Evolutionary conservation across 1,284 basidiomycete species (phyloP), one percentile per base, ranked within the genome.

Genomic region (Ustilago shanxiensis): DNA sequence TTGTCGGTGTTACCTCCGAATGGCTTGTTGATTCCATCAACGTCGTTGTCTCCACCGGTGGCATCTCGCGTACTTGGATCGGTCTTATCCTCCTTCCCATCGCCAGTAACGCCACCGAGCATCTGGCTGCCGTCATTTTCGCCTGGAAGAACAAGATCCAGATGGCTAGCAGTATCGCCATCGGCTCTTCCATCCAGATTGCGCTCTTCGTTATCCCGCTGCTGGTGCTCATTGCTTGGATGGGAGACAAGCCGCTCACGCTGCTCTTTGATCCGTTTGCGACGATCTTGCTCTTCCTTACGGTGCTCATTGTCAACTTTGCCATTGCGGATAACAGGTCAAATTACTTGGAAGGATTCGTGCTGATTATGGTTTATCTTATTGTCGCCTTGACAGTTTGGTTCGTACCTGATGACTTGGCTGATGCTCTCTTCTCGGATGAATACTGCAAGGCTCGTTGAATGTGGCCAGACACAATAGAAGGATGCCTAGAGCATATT

Each of bases 81-180:
- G 81, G 81, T 53, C 54, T 83, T 2, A 77, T 83, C 44, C 60
- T 82, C 7, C 61, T 83, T 16, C 81, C 79, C 7, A 80, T 81
- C 41, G 81, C 79, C 0, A 62, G 60, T 51, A 81, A 82, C 41
- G 78, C 78, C 4, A 81, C 81, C 18, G 81, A 83, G 60, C 81
- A 83, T 57, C 41, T 75, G 47, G 77, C 80, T 2, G 81, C 81
- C 28, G 80, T 83, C 35, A 77, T 74, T 24, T 78, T 77, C 49
- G 74, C 81, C 10, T 73, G 71, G 69, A 80, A 81, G 71, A 79
- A 82, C 75, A 81, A 81, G 58, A 78, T 83, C 54, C 79, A 83
- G 50, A 69, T 83, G 51, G 73, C 79, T 1, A 74, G 71, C 53
- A 73, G 71, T 26, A 79, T 83, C 18, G 81, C 81, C 3, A 81